These are phyloP conservation scores for Phialophora tarda DNA, from an alignment of 2,329 filamentous ascomycete genomes.

Conservation along the genomic window DNA sequence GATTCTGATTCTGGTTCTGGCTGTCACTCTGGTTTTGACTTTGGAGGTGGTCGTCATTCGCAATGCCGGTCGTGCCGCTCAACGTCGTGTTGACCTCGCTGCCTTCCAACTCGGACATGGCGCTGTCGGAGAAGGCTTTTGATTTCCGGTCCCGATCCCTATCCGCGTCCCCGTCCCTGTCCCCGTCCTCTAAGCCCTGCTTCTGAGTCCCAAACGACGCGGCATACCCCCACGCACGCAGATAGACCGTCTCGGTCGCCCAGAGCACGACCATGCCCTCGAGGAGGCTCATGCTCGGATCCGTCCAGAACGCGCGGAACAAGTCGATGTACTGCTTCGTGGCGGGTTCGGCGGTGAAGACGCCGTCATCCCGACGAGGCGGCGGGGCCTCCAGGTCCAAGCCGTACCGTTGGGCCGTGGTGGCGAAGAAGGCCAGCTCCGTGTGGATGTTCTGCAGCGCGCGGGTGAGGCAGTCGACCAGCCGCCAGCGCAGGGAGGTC, in stretches of 20 bases:
- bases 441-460: constrained; percentile 69
- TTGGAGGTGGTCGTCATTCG: background rate
- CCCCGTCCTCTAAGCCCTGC: background rate
- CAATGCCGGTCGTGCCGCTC: background rate
- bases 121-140: constrained; percentile 1
- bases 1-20: constrained; percentile 4
- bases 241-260: constrained; percentile 72
- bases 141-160: background rate
- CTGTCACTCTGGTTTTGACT: background rate
- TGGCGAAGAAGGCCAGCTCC: constrained; percentile 71
- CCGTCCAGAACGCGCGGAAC: constrained; percentile 62
- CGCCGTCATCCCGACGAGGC: constrained; percentile 18
- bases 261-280: constrained; percentile 76
- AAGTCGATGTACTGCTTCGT: constrained; percentile 64
- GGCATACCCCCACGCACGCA: constrained; percentile 62
- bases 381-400: constrained; percentile 54
- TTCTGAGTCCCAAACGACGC: constrained; percentile 25
- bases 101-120: constrained; percentile 12
- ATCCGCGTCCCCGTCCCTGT: background rate
- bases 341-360: constrained; percentile 50
- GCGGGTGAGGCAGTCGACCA: constrained; percentile 67
- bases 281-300: constrained; percentile 59
- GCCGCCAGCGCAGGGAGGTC: constrained; percentile 56
- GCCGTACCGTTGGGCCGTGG: constrained; percentile 65
- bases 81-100: constrained; percentile 16